Conservation (phyloP, 2,329 filamentous ascomycete genomes). For the Paradendryphiella salina region DNA sequence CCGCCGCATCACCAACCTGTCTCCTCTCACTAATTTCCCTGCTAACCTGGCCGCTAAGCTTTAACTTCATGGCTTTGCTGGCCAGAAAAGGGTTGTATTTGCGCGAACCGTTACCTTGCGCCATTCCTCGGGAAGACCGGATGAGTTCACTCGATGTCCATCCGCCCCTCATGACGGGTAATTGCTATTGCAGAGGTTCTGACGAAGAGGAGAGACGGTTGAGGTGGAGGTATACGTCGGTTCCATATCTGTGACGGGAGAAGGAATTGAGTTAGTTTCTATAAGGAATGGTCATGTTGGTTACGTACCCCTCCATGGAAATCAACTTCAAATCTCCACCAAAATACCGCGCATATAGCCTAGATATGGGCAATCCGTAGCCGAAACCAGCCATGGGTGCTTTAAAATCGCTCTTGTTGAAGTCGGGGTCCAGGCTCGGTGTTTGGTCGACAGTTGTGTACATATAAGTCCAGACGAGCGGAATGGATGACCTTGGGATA, state of each 20-base stretch:
- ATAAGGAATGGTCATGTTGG: neutral
- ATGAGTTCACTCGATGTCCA: constrained; percentile 49
- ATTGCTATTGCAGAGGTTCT: constrained; percentile 90
- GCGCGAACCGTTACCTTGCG: constrained; percentile 45
- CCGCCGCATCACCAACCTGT: constrained; percentile 87
- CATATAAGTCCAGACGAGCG: constrained; percentile 99
- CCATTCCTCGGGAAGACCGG: constrained; percentile 61
- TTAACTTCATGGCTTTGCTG: constrained; percentile 64
- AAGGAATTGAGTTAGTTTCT: constrained; percentile 20
- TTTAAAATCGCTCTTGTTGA: constrained; percentile 99
- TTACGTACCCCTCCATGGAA: constrained; percentile 93
- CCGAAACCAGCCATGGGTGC: constrained; percentile 98
- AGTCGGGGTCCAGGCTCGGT: constrained; percentile 92
- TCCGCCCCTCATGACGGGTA: constrained; percentile 84
- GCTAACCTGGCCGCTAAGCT: constrained; percentile 59
- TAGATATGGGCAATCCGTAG: constrained; percentile 93
- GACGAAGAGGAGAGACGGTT: constrained; percentile 94
- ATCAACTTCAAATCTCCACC: constrained; percentile 96
- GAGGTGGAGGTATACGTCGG: constrained; percentile 96
- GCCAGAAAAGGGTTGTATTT: constrained; percentile 42
- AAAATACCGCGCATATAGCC: constrained; percentile 95
- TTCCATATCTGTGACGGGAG: constrained; percentile 93
- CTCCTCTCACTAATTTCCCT: constrained; percentile 79
- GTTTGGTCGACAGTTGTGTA: constrained; percentile 98
- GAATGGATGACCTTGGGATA: constrained; percentile 89